phyloP scores from a whole-genome alignment of 2,329 filamentous ascomycete genomes.

The Fusarium sulawesiense region DNA sequence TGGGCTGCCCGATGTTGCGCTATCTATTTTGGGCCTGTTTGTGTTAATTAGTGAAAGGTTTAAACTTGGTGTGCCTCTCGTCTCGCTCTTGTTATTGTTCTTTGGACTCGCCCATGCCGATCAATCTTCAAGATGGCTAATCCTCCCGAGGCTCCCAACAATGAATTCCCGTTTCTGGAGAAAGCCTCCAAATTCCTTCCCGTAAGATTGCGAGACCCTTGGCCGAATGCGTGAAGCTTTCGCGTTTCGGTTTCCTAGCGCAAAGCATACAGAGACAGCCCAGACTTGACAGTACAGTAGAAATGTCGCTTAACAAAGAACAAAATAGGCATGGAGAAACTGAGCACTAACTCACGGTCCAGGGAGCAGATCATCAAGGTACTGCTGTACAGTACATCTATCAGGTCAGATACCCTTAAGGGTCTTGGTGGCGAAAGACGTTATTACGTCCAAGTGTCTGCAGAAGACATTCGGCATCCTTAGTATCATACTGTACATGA shows the following conservation, averaged over 20 bases:
- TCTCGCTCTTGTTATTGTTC: background rate
- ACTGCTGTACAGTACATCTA: background rate
- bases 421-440: conserved; percentile 16
- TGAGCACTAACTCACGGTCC: background rate
- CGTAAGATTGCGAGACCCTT: conserved; percentile 17
- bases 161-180: conserved; percentile 19
- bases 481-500: conserved; percentile 16
- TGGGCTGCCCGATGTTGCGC: conserved; percentile 19
- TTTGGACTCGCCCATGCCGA: conserved; percentile 36
- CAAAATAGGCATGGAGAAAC: conserved; percentile 14
- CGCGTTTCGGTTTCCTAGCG: conserved; percentile 20
- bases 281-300: background rate
- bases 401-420: conserved; percentile 20
- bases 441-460: conserved; percentile 25
- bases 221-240: conserved; percentile 17
- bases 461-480: conserved; percentile 26
- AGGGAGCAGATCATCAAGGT: conserved; percentile 20
- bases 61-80: conserved; percentile 26
- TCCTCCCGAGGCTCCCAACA: background rate
- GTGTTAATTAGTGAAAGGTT: conserved; percentile 26
- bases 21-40: conserved; percentile 40
- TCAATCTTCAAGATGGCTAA: conserved; percentile 21
- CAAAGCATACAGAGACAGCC: conserved; percentile 18
- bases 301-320: conserved; percentile 8
- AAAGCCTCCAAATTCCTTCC: conserved; percentile 6